phyloP scores from a whole-genome alignment of 2,329 filamentous ascomycete species.

The Graphilbum sp. region DNA sequence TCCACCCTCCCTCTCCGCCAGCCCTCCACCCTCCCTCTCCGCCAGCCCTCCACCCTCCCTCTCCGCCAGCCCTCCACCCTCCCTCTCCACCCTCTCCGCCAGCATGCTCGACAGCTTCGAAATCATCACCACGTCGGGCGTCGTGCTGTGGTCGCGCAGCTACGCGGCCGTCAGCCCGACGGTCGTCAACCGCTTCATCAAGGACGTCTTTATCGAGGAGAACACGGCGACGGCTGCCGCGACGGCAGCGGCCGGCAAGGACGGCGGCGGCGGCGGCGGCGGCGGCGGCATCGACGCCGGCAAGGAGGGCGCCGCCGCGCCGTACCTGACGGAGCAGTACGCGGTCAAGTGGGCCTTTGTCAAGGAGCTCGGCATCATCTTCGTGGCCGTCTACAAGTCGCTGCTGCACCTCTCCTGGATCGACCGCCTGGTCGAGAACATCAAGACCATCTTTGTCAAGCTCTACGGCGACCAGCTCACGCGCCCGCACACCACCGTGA shows the following conservation, averaged over 20 bases:
- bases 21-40: not conserved
- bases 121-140: conserved; percentile 86
- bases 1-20: no score
- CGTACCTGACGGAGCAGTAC: conserved; percentile 83
- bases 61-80: not conserved
- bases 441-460: conserved; percentile 79
- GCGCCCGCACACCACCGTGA: conserved; percentile 58
- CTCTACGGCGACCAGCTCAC: conserved; percentile 80
- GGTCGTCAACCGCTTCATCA: conserved; percentile 87
- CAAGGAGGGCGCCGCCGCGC: conserved; percentile 20
- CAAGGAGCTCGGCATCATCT: conserved; percentile 88
- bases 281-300: conserved; percentile 42
- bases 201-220: conserved; percentile 95
- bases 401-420: conserved; percentile 93
- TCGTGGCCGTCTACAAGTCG: conserved; percentile 94
- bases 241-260: no score
- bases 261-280: no score
- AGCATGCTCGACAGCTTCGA: conserved; percentile 91
- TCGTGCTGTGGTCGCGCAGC: conserved; percentile 88
- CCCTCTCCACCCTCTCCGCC: conserved; percentile 7
- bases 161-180: conserved; percentile 67
- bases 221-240: conserved; percentile 45
- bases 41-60: not conserved
- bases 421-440: conserved; percentile 89
- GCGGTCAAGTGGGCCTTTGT: conserved; percentile 86